Evolutionary conservation across 768 basidiomycete species (phyloP).

Genomic region (Amylocystis lapponica): DNA sequence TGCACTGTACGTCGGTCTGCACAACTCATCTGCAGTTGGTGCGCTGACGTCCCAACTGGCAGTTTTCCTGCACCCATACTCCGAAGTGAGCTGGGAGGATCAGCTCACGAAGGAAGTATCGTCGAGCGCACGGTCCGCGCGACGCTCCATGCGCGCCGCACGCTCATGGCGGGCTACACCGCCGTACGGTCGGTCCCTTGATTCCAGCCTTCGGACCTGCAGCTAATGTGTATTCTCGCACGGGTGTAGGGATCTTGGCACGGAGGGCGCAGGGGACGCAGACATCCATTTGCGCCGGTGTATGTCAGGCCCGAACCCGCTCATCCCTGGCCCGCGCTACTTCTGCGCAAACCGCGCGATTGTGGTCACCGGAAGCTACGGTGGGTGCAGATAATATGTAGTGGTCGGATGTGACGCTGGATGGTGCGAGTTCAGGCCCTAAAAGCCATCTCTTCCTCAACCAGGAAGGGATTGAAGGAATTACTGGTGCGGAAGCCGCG

Average conservation of each 20-base stretch:
- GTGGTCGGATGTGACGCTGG: no score
- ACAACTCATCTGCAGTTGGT: neutral
- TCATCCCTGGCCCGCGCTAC: conserved; percentile 59
- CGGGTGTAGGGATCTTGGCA: conserved; percentile 51
- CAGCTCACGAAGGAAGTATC: conserved; percentile 54
- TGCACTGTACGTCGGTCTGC: conserved; percentile 5
- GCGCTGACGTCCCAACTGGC: neutral
- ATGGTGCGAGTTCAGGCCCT: conserved; percentile 45
- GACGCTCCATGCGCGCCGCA: conserved; percentile 50
- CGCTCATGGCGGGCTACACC: conserved; percentile 58
- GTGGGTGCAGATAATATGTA: conserved; percentile 28
- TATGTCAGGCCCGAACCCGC: conserved; percentile 37
- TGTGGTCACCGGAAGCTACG: conserved; percentile 55
- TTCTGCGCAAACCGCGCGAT: conserved; percentile 57
- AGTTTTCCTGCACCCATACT: conserved; percentile 61
- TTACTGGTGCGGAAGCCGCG: conserved; percentile 51
- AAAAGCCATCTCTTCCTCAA: conserved; percentile 41
- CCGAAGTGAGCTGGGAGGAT: conserved; percentile 56
- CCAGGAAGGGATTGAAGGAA: conserved; percentile 48
- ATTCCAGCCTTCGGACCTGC: neutral
- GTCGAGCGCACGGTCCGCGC: conserved; percentile 58
- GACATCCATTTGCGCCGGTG: conserved; percentile 55
- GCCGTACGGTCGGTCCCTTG: conserved; percentile 41
- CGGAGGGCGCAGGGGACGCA: conserved; percentile 60
- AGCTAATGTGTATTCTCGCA: neutral